Percentiles rank a stretch among this genome's conserved stretches.
Evolutionary conservation across 2,329 filamentous ascomycete genomes (phyloP).

Genomic region (Lachnellula hyalina): DNA sequence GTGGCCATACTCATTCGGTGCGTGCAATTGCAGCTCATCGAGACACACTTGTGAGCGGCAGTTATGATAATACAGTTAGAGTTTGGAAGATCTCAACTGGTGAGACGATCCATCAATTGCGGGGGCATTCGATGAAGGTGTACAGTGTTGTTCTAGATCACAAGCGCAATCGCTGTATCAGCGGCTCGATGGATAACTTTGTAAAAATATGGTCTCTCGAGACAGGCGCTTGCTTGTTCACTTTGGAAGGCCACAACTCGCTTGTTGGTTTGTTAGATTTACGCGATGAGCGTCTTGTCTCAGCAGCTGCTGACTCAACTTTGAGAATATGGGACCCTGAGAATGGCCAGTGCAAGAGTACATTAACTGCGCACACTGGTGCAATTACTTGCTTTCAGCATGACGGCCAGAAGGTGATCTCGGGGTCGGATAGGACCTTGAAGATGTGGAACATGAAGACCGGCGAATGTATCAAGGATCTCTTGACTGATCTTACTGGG

Average conservation of each 20-base stretch:
- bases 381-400: slow-evolving; percentile 99
- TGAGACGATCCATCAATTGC: slow-evolving; percentile 75
- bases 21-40: slow-evolving; percentile 92
- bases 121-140: slow-evolving; percentile 87
- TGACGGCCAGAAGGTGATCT: slow-evolving; percentile 93
- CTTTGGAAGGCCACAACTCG: slow-evolving; percentile 85
- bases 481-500: slow-evolving; percentile 88
- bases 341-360: slow-evolving; percentile 82
- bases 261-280: slow-evolving; percentile 90
- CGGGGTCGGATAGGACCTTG: slow-evolving; percentile 87
- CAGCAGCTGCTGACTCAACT: slow-evolving; percentile 91
- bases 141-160: slow-evolving; percentile 96
- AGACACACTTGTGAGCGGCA: slow-evolving; percentile 94
- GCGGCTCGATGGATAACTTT: slow-evolving; percentile 95
- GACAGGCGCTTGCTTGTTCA: slow-evolving; percentile 78
- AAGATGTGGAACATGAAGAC: slow-evolving; percentile 98
- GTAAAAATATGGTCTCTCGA: slow-evolving; percentile 97
- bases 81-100: slow-evolving; percentile 98
- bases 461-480: slow-evolving; percentile 86
- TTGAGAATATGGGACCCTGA: slow-evolving; percentile 96
- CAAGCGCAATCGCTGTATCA: slow-evolving; percentile 89
- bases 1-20: slow-evolving; percentile 87
- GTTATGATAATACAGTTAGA: slow-evolving; percentile 90
- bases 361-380: slow-evolving; percentile 86
- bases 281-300: slow-evolving; percentile 83